Percentiles rank a stretch among this genome's conserved stretches.
Evolutionary conservation across 306 rosid genomes (phyloP).

Genomic region (Acacia melanoxylon): DNA sequence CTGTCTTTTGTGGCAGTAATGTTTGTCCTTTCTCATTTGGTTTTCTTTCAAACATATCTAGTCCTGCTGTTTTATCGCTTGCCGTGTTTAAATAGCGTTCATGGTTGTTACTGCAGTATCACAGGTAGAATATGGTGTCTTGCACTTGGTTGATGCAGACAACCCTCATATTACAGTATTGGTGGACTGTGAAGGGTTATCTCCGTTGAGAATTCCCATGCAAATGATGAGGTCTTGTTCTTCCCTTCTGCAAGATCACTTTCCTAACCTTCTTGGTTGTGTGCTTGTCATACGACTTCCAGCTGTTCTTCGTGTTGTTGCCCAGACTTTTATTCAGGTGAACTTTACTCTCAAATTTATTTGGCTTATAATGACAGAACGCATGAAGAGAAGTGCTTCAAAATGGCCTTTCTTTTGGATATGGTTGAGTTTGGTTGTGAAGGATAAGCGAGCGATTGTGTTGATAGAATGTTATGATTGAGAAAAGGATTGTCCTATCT

Average conservation of each 20-base stretch:
- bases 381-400: background rate
- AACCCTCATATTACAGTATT: conserved; percentile 78
- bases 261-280: conserved; percentile 92
- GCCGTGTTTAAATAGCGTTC: conserved; percentile 29
- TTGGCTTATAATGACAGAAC: conserved; percentile 9
- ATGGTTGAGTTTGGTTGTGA: background rate
- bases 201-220: conserved; percentile 90
- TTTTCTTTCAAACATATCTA: conserved; percentile 4
- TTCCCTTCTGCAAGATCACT: conserved; percentile 88
- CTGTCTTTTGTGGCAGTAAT: background rate
- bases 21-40: background rate
- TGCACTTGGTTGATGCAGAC: conserved; percentile 64
- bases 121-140: conserved; percentile 84
- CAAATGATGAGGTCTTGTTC: conserved; percentile 82
- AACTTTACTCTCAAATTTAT: conserved; percentile 30
- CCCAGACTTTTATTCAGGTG: conserved; percentile 87
- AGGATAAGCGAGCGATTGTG: background rate
- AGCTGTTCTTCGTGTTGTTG: conserved; percentile 75
- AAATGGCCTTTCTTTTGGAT: background rate
- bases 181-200: conserved; percentile 93
- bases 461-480: background rate
- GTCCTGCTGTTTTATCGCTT: conserved; percentile 16
- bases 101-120: conserved; percentile 72
- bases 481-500: background rate
- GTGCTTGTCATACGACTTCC: conserved; percentile 85